A percentile compares a stretch with the other conserved stretches of the same genome.
Conservation (phyloP, 768 basidiomycete genomes). For the Termitomyces heimii region DNA sequence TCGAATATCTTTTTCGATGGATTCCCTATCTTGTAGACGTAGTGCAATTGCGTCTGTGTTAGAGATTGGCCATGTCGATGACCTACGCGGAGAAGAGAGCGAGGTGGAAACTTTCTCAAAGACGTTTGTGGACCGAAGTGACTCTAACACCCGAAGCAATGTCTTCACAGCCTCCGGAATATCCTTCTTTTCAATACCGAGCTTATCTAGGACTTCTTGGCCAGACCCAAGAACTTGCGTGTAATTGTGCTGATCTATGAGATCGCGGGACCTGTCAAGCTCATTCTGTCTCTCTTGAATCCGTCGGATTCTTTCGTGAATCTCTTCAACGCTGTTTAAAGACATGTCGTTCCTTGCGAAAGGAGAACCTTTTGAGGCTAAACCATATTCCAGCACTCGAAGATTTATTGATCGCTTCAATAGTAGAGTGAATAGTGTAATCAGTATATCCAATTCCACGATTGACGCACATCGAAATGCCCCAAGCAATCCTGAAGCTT, state of each 20-base stretch:
- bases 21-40: not conserved
- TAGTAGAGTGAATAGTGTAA: not conserved
- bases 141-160: constrained; percentile 41
- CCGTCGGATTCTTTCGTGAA: constrained; percentile 9
- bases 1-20: constrained; percentile 5
- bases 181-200: constrained; percentile 37
- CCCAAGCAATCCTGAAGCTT: constrained; percentile 50
- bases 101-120: constrained; percentile 4
- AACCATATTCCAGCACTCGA: not conserved
- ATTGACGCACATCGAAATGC: constrained; percentile 42
- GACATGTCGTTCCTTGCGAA: not conserved
- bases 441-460: not conserved
- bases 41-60: not conserved
- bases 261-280: constrained; percentile 32
- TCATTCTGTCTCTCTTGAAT: constrained; percentile 27
- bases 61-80: constrained; percentile 11
- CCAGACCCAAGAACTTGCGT: constrained; percentile 30
- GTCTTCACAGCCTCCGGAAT: constrained; percentile 54
- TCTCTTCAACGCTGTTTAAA: constrained; percentile 2
- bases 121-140: constrained; percentile 3
- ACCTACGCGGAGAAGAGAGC: not conserved
- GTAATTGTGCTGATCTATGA: constrained; percentile 33
- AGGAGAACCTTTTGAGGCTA: not conserved
- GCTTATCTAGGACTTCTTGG: constrained; percentile 33
- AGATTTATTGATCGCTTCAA: not conserved